Evolutionary conservation across 495 filamentous ascomycete genomes (phyloP).

Genomic region (Daldinia decipiens): DNA sequence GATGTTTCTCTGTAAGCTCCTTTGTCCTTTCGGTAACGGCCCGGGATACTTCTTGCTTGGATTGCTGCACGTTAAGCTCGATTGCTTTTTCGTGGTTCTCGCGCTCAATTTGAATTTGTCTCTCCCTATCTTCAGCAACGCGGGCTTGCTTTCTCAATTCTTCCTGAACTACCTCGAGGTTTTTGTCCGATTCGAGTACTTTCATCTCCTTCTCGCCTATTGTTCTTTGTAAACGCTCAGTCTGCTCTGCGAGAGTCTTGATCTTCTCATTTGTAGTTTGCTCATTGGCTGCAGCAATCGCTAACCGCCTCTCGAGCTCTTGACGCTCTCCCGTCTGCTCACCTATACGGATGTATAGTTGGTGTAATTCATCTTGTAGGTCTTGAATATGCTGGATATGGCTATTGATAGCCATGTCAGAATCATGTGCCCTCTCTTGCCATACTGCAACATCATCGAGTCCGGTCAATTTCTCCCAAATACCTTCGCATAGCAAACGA

Average conservation of each 20-base stretch:
- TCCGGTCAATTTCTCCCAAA: conserved; percentile 7
- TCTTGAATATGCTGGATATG: conserved; percentile 31
- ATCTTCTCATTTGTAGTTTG: conserved; percentile 11
- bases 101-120: conserved; percentile 26
- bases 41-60: conserved; percentile 31
- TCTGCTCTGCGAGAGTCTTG: conserved; percentile 21
- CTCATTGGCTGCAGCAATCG: conserved; percentile 9
- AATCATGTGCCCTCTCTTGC: conserved; percentile 29
- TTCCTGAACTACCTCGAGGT: conserved; percentile 35
- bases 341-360: conserved; percentile 25
- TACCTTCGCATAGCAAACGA: conserved; percentile 23
- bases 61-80: conserved; percentile 28
- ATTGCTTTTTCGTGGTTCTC: conserved; percentile 27
- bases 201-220: conserved; percentile 28
- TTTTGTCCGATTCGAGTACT: conserved; percentile 21
- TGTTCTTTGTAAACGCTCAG: conserved; percentile 13
- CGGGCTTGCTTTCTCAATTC: conserved; percentile 28
- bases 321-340: conserved; percentile 32
- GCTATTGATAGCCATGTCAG: conserved; percentile 26
- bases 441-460: conserved; percentile 25
- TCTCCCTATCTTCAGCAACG: conserved; percentile 25
- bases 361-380: conserved; percentile 41
- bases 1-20: conserved; percentile 19
- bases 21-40: conserved; percentile 33
- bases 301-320: conserved; percentile 5